Evolutionary conservation across 192 early-diverging fungal genomes (phyloP).

Genomic region (Coemansia sp.): DNA sequence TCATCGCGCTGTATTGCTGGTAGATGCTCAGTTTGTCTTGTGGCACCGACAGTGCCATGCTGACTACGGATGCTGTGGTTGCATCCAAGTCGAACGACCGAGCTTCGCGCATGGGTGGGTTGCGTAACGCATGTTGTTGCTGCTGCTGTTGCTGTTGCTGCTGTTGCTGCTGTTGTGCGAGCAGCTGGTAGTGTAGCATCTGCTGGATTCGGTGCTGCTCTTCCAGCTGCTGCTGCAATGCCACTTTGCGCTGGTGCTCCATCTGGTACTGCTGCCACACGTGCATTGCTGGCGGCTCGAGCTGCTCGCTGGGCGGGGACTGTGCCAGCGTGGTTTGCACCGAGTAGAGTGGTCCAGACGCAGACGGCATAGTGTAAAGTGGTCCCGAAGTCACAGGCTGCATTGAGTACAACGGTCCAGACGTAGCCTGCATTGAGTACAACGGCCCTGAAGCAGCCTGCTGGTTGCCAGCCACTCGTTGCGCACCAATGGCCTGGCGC

Average conservation of each 20-base stretch:
- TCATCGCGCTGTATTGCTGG: background rate
- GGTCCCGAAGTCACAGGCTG: no score
- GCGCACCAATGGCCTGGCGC: slow-evolving; percentile 30
- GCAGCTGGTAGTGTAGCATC: slow-evolving; percentile 24
- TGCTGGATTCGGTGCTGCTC: slow-evolving; percentile 33
- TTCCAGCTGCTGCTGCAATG: slow-evolving; percentile 33
- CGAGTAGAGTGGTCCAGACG: slow-evolving; percentile 5
- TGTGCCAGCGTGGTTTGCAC: background rate
- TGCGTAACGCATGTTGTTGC: slow-evolving; percentile 9
- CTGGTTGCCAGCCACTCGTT: slow-evolving; percentile 7
- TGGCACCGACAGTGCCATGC: slow-evolving; percentile 19
- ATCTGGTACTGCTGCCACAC: slow-evolving; percentile 51
- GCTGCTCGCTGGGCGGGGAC: slow-evolving; percentile 6
- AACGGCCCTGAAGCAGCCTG: background rate
- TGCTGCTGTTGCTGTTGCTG: slow-evolving; percentile 24
- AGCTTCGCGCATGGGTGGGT: slow-evolving; percentile 5
- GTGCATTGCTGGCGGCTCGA: slow-evolving; percentile 14
- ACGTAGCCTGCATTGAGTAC: background rate
- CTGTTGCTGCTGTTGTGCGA: slow-evolving; percentile 14
- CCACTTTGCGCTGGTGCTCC: slow-evolving; percentile 33
- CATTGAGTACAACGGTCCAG: no score
- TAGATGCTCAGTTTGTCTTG: background rate
- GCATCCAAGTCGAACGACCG: slow-evolving; percentile 5
- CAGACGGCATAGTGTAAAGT: no score
- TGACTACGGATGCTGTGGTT: slow-evolving; percentile 16